Percentiles rank a stretch among this genome's conserved stretches.
These are phyloP conservation scores for Sclerotinia subarctica DNA, from an alignment of 2,329 filamentous ascomycete genomes.

Conservation along the genomic window DNA sequence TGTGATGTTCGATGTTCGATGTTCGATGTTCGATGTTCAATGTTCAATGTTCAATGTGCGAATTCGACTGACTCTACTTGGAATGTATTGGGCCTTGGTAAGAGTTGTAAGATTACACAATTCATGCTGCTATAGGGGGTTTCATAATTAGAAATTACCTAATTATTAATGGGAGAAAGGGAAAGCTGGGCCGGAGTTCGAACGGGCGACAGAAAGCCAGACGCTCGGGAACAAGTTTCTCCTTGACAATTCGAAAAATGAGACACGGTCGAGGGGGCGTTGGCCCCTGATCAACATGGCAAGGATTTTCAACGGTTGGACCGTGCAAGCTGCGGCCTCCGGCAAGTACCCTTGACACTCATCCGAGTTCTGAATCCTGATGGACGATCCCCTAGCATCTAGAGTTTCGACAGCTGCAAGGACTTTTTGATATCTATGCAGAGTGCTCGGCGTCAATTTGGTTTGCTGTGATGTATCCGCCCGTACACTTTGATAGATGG, in stretches of 20 bases:
- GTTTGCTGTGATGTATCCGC: not conserved
- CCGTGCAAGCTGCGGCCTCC: constrained; percentile 14
- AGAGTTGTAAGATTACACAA: not conserved
- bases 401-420: constrained; percentile 15
- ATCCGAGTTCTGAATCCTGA: constrained; percentile 17
- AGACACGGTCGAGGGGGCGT: not conserved
- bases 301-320: constrained; percentile 20
- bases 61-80: not conserved
- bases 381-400: constrained; percentile 18
- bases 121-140: not conserved
- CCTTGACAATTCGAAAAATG: constrained; percentile 1
- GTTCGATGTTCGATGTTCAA: not conserved
- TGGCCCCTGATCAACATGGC: not conserved
- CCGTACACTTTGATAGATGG: not conserved
- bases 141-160: not conserved
- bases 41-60: no score
- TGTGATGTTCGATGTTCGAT: no score
- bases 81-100: not conserved
- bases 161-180: not conserved
- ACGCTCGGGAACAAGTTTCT: not conserved
- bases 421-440: not conserved
- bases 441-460: constrained; percentile 2
- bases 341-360: constrained; percentile 19
- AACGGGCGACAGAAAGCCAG: not conserved
- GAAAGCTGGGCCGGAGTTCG: not conserved